Evolutionary conservation across 2,329 filamentous ascomycete species (phyloP), one percentile per base, ranked within the genome.

Genomic region (Fusarium sp.): DNA sequence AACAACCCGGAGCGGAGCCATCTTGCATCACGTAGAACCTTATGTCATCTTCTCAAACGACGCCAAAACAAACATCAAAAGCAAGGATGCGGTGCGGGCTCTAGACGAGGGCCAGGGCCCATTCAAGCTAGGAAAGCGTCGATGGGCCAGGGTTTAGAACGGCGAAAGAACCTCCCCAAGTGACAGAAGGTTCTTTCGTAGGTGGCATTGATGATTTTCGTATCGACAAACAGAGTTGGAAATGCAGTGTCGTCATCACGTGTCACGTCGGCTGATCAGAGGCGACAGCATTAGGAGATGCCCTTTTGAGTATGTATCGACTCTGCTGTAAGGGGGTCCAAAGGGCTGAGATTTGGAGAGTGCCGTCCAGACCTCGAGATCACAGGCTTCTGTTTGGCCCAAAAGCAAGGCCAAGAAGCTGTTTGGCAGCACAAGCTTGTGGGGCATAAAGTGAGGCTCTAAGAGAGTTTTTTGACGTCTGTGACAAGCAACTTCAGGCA

Each of bases 201-300:
- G 15, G 75, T 73, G 75, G 68, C 50, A 70, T 61, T 26, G 28
- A 52, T 42, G 52, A 62, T 64, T 68, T 75, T 68, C 74, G 47
- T 30, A 63, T 72, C 48, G 41, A 50, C 55, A 64, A 65, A 56
- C 62, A 59, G n/a, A 64, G 45, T 64, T 64, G 48, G 63, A 62
- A 61, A 50, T 44, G 24, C 59, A 60, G 57, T 76, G 68, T 70
- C 69, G 72, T 75, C 65, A 76, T 77, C 74, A 77, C 75, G 72
- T 77, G 72, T 75, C 54, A 65, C 57, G 50, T 18, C 50, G 47
- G 61, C 60, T 68, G 66, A 75, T 65, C 67, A 56, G 66, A 73
- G 64, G 63, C 72, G 60, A 68, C 30, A 59, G 32, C 36, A 39
- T 20, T 32, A 42, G 58, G 26, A 44, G 44, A 30, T 44, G 47